A percentile compares a stretch with the other conserved stretches of the same genome.
phyloP scores from a whole-genome alignment of 2,329 filamentous ascomycete species.

The Stemphylium beticola region DNA sequence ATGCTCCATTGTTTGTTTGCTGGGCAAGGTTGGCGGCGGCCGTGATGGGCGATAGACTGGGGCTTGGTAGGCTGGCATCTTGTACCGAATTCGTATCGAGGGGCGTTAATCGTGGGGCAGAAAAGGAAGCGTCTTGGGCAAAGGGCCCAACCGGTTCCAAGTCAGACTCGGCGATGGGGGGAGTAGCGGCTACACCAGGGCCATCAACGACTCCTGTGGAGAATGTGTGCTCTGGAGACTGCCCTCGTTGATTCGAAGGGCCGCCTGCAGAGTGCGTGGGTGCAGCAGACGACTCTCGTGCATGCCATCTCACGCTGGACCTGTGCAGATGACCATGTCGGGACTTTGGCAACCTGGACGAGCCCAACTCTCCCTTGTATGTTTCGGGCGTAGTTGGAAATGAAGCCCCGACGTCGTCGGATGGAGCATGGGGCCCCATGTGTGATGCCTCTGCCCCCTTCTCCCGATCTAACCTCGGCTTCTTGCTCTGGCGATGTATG shows the following conservation, averaged over 20 bases:
- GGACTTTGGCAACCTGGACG: constrained; percentile 30
- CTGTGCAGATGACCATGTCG: constrained; percentile 23
- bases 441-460: constrained; percentile 24
- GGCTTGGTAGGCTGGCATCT: constrained; percentile 92
- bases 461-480: constrained; percentile 50
- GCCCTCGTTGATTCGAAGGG: constrained; percentile 19
- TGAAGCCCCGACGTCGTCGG: constrained; percentile 43
- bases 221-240: constrained; percentile 30
- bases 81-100: constrained; percentile 76
- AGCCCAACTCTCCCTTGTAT: constrained; percentile 34
- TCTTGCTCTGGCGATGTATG: constrained; percentile 58
- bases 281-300: constrained; percentile 33
- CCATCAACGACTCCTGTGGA: constrained; percentile 39
- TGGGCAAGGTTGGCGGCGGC: constrained; percentile 69
- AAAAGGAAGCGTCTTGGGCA: constrained; percentile 30
- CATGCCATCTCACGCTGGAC: constrained; percentile 30
- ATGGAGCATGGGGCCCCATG: constrained; percentile 31
- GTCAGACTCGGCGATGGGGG: constrained; percentile 76
- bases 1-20: constrained; percentile 39
- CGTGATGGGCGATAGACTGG: constrained; percentile 87
- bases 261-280: constrained; percentile 27
- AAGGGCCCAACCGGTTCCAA: constrained; percentile 63
- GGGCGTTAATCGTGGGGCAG: constrained; percentile 50
- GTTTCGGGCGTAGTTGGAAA: constrained; percentile 49
- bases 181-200: constrained; percentile 70